phyloP scores from a whole-genome alignment of 768 basidiomycete species.

The Steccherinum ochraceum region DNA sequence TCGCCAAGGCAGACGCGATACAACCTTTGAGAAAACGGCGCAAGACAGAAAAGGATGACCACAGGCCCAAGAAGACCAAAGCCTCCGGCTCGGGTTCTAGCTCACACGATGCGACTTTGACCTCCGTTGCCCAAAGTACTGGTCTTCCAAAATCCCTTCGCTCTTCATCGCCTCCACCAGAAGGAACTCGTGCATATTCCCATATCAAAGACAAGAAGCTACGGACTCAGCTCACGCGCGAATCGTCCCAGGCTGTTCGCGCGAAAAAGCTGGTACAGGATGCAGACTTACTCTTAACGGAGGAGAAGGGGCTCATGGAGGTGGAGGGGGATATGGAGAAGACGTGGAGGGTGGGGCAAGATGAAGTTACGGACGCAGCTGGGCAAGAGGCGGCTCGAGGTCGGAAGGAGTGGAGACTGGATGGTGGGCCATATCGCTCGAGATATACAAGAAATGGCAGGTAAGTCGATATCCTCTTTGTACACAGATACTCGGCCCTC shows the following conservation, averaged over 20 bases:
- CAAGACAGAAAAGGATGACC: conserved; percentile 12
- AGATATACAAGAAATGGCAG: conserved; percentile 90
- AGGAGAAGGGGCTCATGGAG: conserved; percentile 68
- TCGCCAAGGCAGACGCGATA: conserved; percentile 63
- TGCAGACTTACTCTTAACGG: conserved; percentile 63
- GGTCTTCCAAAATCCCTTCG: conserved; percentile 65
- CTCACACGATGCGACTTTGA: conserved; percentile 12
- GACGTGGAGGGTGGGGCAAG: conserved; percentile 86
- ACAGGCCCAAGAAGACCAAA: conserved; percentile 8
- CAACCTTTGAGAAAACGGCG: conserved; percentile 35
- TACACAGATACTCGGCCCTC: no score
- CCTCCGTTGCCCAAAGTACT: conserved; percentile 33
- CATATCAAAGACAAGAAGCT: conserved; percentile 75
- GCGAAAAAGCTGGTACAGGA: conserved; percentile 58
- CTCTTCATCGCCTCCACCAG: conserved; percentile 38
- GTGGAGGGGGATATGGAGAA: conserved; percentile 76
- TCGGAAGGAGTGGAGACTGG: conserved; percentile 71
- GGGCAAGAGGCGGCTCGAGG: conserved; percentile 74
- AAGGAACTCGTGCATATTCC: conserved; percentile 40
- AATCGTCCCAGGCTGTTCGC: conserved; percentile 57
- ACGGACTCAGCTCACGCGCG: conserved; percentile 57
- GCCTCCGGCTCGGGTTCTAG: conserved; percentile 8
- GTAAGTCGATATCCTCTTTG: conserved; percentile 33
- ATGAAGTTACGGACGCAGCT: conserved; percentile 61
- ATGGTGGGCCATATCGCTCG: conserved; percentile 79